Evolutionary conservation across 345 rosid genomes (phyloP), one percentile per base, ranked within the genome.

Genomic region (Eucalyptus regnans): DNA sequence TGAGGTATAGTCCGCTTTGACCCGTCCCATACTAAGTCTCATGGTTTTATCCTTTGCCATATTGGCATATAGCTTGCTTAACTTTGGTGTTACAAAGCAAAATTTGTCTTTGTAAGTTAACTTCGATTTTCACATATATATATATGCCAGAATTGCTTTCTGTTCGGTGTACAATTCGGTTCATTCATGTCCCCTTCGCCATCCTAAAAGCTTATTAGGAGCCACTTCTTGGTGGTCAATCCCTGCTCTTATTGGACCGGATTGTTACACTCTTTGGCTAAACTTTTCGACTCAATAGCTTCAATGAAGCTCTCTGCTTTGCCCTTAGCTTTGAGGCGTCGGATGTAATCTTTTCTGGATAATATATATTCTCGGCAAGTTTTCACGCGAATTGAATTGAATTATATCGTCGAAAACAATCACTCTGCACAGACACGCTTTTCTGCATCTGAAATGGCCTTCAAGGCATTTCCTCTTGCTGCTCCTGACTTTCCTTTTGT

Each of bases 171-270:
- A 52, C 56, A 52, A 52, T 52, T 18, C 2, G 0, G 2, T 52
- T 52, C 23, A 18, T 52, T 18, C 56, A 52, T 52, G 4, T 52
- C 23, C 56, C 56, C 4, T 52, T 52, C 4, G 1, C 9, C 56
- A 7, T 52, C 56, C 56, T 52, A 18, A 52, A 52, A 52, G 9
- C 23, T 52, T 52, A 18, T 52, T 18, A 52, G 23, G 56, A 52
- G 56, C 23, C 56, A 18, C 9, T 52, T 52, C 56, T 52, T 52
- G 56, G 56, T 17, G 56, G 9, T 52, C 56, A 52, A 52, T 52
- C 0, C 56, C 56, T 1, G 2, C 56, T 52, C 56, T 52, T 3
- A 2, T 52, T 0, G 4, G 56, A 52, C 56, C 9, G 1, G 2
- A 52, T 52, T 18, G 56, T 52, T 52, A 52, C 64, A 51, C 66